These are phyloP conservation scores for Prunus mongolica DNA, from an alignment of 306 rosid genomes.

Conservation along the genomic window DNA sequence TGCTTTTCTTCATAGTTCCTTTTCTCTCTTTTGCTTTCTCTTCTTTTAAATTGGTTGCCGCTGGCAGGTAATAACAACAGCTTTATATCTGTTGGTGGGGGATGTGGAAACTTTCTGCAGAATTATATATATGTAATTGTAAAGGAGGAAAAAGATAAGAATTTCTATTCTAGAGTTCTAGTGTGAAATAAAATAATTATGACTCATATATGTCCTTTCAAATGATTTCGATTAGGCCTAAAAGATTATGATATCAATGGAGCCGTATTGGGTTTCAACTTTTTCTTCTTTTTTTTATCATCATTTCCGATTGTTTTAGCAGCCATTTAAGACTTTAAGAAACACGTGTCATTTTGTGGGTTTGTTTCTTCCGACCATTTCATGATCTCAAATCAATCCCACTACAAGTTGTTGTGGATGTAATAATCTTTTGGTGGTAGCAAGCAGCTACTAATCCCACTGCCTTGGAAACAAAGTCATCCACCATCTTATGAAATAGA, in stretches of 20 bases:
- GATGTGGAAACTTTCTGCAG: background rate
- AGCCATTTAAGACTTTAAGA: conserved; percentile 17
- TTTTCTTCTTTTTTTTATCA: background rate
- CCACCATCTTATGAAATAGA: background rate
- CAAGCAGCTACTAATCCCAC: conserved; percentile 23
- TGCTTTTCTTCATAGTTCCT: background rate
- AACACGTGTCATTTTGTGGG: conserved; percentile 7
- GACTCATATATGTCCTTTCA: background rate
- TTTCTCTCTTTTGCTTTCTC: conserved; percentile 14
- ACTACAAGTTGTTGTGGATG: background rate
- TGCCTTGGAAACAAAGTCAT: conserved; percentile 6
- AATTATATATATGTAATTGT: background rate
- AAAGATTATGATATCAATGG: background rate
- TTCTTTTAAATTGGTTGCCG: conserved; percentile 13
- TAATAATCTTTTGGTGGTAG: conserved; percentile 11
- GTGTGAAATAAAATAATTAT: background rate
- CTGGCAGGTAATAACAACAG: background rate
- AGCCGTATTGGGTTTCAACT: background rate
- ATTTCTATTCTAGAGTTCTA: background rate
- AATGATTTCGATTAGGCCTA: background rate
- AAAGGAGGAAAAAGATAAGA: background rate
- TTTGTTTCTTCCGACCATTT: background rate
- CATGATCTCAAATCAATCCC: conserved; percentile 1
- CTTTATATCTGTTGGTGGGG: background rate
- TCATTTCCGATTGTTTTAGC: background rate